phyloP scores from a whole-genome alignment of 495 filamentous ascomycete genomes.

The Xylaria castorea region DNA sequence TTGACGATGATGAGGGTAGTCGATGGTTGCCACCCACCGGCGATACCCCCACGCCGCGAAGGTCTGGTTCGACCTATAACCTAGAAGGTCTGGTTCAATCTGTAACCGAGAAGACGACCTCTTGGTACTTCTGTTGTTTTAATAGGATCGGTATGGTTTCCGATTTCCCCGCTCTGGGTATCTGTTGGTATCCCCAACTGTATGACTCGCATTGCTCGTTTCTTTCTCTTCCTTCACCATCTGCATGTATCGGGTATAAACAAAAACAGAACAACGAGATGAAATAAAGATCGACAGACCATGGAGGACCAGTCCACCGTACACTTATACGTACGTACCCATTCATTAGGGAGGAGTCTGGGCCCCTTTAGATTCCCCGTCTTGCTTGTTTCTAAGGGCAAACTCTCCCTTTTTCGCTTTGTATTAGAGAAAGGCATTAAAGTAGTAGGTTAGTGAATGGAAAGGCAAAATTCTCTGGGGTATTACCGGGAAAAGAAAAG shows the following conservation, averaged over 20 bases:
- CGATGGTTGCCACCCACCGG: not conserved
- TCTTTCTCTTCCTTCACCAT: not conserved
- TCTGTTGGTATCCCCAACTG: not conserved
- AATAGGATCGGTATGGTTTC: not conserved
- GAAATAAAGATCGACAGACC: not conserved
- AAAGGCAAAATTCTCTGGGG: not conserved
- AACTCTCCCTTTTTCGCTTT: not conserved
- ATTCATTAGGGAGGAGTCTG: not conserved
- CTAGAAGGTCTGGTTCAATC: not conserved
- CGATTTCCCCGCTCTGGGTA: not conserved
- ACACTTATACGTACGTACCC: conserved; percentile 1
- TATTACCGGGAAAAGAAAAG: not conserved
- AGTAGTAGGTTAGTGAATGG: not conserved
- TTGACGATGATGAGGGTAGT: not conserved
- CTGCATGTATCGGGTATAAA: conserved; percentile 10
- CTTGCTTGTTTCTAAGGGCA: not conserved
- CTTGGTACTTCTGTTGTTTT: conserved; percentile 12
- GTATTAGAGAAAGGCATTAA: not conserved
- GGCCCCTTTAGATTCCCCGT: not conserved
- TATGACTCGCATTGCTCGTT: not conserved
- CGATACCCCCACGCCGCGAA: not conserved
- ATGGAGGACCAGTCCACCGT: not conserved
- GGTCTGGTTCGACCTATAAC: not conserved
- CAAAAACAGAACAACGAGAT: not conserved
- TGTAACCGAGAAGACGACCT: not conserved